Conservation (phyloP, 805 yeast genomes). For the Metschnikowia sp. region DNA sequence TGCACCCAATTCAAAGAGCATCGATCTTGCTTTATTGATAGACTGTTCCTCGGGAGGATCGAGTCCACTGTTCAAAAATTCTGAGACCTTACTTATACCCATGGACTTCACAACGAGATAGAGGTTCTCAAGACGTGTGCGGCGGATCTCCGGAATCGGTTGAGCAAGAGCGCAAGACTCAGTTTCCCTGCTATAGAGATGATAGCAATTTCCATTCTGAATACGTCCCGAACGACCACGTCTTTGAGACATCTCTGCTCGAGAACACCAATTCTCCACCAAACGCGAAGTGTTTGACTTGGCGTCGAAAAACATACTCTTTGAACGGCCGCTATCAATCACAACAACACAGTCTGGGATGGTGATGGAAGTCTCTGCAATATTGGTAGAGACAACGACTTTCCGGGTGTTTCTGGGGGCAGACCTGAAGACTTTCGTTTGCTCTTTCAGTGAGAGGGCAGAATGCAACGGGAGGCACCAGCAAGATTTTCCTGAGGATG, state of each 20-base stretch:
- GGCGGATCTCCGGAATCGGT: constrained; percentile 85
- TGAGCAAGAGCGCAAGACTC: constrained; percentile 55
- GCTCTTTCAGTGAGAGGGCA: constrained; percentile 79
- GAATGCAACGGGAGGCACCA: constrained; percentile 80
- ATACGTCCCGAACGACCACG: constrained; percentile 99
- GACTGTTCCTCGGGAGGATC: constrained; percentile 70
- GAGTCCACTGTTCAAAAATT: constrained; percentile 68
- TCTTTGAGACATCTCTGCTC: constrained; percentile 86
- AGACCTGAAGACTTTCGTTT: constrained; percentile 63
- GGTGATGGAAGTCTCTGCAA: constrained; percentile 96
- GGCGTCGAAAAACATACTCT: constrained; percentile 69
- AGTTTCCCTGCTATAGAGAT: constrained; percentile 65
- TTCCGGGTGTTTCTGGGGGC: constrained; percentile 61
- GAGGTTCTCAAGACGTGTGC: constrained; percentile 79
- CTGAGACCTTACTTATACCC: constrained; percentile 72
- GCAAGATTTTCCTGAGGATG: constrained; percentile 23
- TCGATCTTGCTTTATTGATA: constrained; percentile 47
- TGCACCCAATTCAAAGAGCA: constrained; percentile 72
- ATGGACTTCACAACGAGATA: constrained; percentile 83
- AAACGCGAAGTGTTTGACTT: constrained; percentile 65
- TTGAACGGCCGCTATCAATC: constrained; percentile 83
- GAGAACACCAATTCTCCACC: constrained; percentile 81
- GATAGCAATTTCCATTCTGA: constrained; percentile 75
- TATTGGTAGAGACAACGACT: constrained; percentile 84
- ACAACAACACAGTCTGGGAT: constrained; percentile 94